A percentile compares a stretch with the other conserved stretches of the same genome.
These are phyloP conservation scores for Emmonsiellopsis sp. DNA, from an alignment of 2,329 filamentous ascomycete genomes.

Conservation along the genomic window DNA sequence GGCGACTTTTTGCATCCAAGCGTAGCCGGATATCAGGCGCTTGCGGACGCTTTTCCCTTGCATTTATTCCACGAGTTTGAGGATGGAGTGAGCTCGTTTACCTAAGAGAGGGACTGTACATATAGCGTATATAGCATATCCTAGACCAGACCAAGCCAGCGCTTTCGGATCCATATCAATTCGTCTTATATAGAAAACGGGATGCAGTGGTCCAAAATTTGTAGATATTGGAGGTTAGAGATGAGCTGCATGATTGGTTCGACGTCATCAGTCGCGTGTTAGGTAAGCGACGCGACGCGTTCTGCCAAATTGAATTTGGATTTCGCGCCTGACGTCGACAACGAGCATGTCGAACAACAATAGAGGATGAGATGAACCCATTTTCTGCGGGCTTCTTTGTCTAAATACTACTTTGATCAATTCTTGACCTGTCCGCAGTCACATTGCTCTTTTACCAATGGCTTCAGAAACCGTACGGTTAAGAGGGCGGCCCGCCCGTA, in stretches of 20 bases:
- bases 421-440: slow-evolving; percentile 20
- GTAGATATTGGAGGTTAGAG: no score
- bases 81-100: background rate
- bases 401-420: background rate
- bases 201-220: no score
- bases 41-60: slow-evolving; percentile 52
- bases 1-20: slow-evolving; percentile 60
- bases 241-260: background rate
- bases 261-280: background rate
- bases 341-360: background rate
- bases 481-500: slow-evolving; percentile 39
- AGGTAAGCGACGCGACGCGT: background rate
- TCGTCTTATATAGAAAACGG: no score
- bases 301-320: background rate
- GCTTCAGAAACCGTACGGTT: slow-evolving; percentile 27
- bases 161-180: no score
- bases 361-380: no score
- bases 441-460: slow-evolving; percentile 41
- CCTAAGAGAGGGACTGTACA: background rate
- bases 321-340: background rate
- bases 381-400: background rate
- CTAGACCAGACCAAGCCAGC: no score
- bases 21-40: slow-evolving; percentile 47
- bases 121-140: background rate
- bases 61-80: slow-evolving; percentile 36